Conservation (phyloP, 1,284 basidiomycete genomes). For the Irpex rosettiformis region DNA sequence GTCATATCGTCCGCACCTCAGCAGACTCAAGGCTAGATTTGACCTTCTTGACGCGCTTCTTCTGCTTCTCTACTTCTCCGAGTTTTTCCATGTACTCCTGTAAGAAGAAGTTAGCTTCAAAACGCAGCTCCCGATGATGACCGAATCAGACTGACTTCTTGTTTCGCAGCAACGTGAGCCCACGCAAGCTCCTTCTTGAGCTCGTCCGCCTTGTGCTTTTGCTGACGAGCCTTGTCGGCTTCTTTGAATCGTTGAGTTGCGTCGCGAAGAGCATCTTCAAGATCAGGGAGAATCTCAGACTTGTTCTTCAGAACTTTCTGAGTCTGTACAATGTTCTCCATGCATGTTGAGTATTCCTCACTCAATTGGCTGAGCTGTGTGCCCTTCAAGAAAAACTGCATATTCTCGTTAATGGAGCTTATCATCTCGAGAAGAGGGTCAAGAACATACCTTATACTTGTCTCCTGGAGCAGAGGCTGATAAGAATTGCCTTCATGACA, state of each 20-base stretch:
- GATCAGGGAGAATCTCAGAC: constrained; percentile 71
- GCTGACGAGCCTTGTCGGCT: constrained; percentile 69
- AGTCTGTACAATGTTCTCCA: constrained; percentile 69
- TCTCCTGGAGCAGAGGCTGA: constrained; percentile 80
- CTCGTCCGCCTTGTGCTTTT: constrained; percentile 63
- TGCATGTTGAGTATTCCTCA: constrained; percentile 80
- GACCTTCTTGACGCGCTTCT: constrained; percentile 48
- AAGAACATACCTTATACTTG: constrained; percentile 78
- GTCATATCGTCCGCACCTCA: constrained; percentile 36
- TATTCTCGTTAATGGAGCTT: constrained; percentile 1
- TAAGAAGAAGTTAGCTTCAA: not conserved
- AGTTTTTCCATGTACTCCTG: constrained; percentile 52
- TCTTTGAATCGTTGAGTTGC: constrained; percentile 65
- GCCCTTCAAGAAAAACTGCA: constrained; percentile 89
- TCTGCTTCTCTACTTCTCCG: constrained; percentile 46
- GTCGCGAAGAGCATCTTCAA: constrained; percentile 58
- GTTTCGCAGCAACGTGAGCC: constrained; percentile 80
- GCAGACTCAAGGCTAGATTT: constrained; percentile 41
- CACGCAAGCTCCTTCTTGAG: constrained; percentile 86
- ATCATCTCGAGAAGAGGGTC: not conserved
- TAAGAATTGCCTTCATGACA: constrained; percentile 80
- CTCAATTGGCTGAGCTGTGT: constrained; percentile 89
- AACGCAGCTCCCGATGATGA: not conserved
- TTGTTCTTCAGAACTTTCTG: constrained; percentile 63
- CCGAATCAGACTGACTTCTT: constrained; percentile 37